These are phyloP conservation scores for Auricularia auricula-judae DNA, from an alignment of 768 basidiomycete species.

Conservation along the genomic window DNA sequence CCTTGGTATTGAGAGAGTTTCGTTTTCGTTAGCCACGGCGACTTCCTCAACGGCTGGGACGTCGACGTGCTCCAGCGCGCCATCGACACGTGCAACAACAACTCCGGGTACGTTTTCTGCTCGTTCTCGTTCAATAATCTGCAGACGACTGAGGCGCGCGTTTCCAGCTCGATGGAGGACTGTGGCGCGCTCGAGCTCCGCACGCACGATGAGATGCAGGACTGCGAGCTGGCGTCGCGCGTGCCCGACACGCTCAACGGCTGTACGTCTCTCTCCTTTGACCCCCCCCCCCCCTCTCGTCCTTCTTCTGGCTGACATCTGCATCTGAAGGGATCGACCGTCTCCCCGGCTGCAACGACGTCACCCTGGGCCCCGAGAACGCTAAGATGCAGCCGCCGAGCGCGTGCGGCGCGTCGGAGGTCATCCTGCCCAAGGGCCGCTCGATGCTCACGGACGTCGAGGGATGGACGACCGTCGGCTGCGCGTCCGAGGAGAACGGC, in stretches of 20 bases:
- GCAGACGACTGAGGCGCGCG: background rate
- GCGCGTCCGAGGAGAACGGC: background rate
- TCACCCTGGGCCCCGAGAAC: conserved; percentile 1
- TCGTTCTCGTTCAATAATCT: background rate
- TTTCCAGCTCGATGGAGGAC: background rate
- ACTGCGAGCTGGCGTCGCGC: conserved; percentile 9
- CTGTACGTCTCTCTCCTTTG: background rate
- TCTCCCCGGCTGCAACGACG: conserved; percentile 15
- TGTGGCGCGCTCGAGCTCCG: conserved; percentile 12
- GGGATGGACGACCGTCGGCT: background rate
- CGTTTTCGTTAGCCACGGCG: background rate
- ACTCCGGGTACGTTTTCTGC: conserved; percentile 3
- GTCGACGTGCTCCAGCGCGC: conserved; percentile 9
- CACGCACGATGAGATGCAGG: background rate
- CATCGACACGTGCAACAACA: conserved; percentile 5
- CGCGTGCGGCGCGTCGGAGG: background rate
- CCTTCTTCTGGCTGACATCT: background rate
- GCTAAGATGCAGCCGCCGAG: background rate
- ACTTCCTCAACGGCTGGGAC: conserved; percentile 13
- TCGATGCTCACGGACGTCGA: background rate
- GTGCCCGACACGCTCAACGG: conserved; percentile 12
- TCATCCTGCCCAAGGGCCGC: background rate
- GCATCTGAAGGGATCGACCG: background rate
- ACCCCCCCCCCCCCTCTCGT: background rate
- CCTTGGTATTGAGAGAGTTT: background rate